Evolutionary conservation across 495 filamentous ascomycete species (phyloP), one percentile per base, ranked within the genome.

Genomic region (Copromyces sp.): DNA sequence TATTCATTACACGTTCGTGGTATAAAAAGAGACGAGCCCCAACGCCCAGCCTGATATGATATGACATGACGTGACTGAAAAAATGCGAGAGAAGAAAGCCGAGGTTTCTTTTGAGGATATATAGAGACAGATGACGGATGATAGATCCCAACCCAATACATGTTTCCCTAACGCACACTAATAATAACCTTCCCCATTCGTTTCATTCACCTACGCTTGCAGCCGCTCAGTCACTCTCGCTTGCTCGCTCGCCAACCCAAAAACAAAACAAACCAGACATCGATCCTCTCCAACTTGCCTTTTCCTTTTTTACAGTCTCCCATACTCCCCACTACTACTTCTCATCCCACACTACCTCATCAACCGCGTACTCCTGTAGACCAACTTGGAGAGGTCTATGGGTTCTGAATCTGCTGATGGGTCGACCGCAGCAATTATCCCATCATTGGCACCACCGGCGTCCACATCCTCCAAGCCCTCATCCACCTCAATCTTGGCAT

Each of bases 401-500:
- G 68, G 17, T 53, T 83, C 81, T 78, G 82, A 78, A 72, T 83
- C 82, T 20, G 82, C 79, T 59, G 82, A 70, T 11, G 81, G 82
- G 71, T 84, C 82, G 38, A 82, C 82, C 20, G 75, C 78, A 37
- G 76, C 78, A 17, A 77, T 53, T 53, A 74, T 41, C 68, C 59
- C 69, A 17, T 20, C 44, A 11, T 61, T 35, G 6, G 53, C 53
- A 9, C 5, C 53, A 40, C 79, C 73, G 69, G 69, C 29, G 53
- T 83, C 81, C 78, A 81, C 79, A 72, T 82, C 82, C 35, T 83
- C 79, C 45, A 83, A 59, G 7, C 81, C 82, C 71, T 84, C 82
- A 39, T 84, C 82, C 8, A 77, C 78, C 38, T 78, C 78, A 14
- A 78, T 42, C 53, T 75, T 41, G 39, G 59, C 68, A 8, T 20